These are phyloP conservation scores for Malania oleifera DNA, from an alignment of 164 flowering plant genomes.

Conservation along the genomic window DNA sequence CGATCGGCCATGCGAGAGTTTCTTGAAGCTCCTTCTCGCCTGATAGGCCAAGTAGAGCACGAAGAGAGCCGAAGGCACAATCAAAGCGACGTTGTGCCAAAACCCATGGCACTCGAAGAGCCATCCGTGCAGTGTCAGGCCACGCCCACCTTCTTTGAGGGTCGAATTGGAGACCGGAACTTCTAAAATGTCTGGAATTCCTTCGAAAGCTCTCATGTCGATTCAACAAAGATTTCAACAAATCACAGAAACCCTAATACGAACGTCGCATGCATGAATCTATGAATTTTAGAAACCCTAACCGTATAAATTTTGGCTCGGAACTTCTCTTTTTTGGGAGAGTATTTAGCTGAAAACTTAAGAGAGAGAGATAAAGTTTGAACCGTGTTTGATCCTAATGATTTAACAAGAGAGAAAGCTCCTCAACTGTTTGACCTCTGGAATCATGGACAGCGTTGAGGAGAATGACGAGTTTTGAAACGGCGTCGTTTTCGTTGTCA, in stretches of 20 bases:
- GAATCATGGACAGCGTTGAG: no score
- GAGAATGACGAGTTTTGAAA: no score
- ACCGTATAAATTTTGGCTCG: neutral
- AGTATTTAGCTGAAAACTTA: no score
- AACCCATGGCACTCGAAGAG: constrained; percentile 63
- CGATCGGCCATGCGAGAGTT: constrained; percentile 72
- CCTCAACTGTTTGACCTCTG: no score
- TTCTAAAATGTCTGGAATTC: neutral
- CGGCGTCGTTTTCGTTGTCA: no score
- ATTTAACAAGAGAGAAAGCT: no score
- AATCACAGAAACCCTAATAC: neutral
- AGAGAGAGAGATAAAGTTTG: no score
- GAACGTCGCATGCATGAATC: neutral
- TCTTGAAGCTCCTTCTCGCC: constrained; percentile 56
- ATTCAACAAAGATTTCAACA: neutral
- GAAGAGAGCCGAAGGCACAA: constrained; percentile 49
- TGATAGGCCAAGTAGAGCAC: constrained; percentile 58
- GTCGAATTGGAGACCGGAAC: constrained; percentile 11
- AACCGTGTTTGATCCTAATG: no score
- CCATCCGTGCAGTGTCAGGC: constrained; percentile 29
- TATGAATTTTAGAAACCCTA: neutral
- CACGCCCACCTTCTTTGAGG: constrained; percentile 5
- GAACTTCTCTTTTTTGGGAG: no score
- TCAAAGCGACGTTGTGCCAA: constrained; percentile 50
- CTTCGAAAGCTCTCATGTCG: neutral